Percentiles rank a stretch among this genome's conserved stretches.
phyloP scores from a whole-genome alignment of 2,329 filamentous ascomycete genomes.

The Penicillium crustosum region DNA sequence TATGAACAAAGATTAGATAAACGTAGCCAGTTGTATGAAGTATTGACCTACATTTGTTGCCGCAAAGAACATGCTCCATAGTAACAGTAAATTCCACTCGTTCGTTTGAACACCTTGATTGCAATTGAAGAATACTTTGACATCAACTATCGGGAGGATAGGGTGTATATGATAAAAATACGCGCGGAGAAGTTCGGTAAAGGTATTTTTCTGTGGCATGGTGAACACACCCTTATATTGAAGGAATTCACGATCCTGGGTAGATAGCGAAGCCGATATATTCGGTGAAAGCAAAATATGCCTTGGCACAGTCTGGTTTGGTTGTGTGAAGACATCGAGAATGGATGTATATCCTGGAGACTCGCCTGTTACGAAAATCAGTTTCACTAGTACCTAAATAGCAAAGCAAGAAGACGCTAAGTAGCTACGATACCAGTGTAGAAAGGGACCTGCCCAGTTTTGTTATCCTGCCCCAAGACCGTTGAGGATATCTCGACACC shows the following conservation, averaged over 20 bases:
- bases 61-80: slow-evolving; percentile 44
- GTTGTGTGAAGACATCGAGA: slow-evolving; percentile 17
- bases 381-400: slow-evolving; percentile 5
- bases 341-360: not conserved
- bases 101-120: slow-evolving; percentile 25
- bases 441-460: slow-evolving; percentile 24
- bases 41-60: slow-evolving; percentile 31
- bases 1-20: slow-evolving; percentile 11
- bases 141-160: slow-evolving; percentile 35
- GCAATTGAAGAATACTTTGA: slow-evolving; percentile 29
- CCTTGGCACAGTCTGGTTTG: slow-evolving; percentile 18
- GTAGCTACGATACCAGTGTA: slow-evolving; percentile 22
- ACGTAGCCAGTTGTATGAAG: not conserved
- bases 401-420: not conserved
- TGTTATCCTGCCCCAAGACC: slow-evolving; percentile 20
- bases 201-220: slow-evolving; percentile 31
- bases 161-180: slow-evolving; percentile 34
- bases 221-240: slow-evolving; percentile 38
- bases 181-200: slow-evolving; percentile 33
- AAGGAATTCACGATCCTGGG: slow-evolving; percentile 27
- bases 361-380: slow-evolving; percentile 7
- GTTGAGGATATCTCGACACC: slow-evolving; percentile 28
- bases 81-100: slow-evolving; percentile 37
- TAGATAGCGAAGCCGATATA: slow-evolving; percentile 10
- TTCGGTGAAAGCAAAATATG: slow-evolving; percentile 25